Evolutionary conservation across 768 basidiomycete species (phyloP), one percentile per base, ranked within the genome.

Genomic region (Amylocystis lapponica): DNA sequence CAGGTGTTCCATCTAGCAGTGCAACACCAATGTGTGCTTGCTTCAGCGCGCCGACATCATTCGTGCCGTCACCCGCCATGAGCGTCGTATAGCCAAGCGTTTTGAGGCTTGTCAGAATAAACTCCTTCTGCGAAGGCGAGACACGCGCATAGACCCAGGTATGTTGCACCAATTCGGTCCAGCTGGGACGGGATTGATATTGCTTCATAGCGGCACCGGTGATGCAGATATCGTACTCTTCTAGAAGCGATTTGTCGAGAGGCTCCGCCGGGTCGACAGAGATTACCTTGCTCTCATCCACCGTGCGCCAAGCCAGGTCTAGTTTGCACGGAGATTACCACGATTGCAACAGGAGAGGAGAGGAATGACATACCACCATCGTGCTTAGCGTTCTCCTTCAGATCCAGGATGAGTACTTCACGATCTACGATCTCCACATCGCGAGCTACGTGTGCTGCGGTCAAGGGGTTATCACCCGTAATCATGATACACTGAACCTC

Each of bases 141-240:
- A 98, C 95, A 25, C 95, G 91, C 20, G 96, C 96, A 53, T 99
- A 99, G 38, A 99, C 95, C 91, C 92, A 98, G 1, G 92, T 92
- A 57, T 96, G 83, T 54, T 93, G 89, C 2, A 96, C 86, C 35
- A 99, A 83, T 47, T 78, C 71, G 39, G 75, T 75, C 85, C 85
- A 92, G n/a, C 72, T 69, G 6, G 83, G 74, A 12, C 66, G 66
- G n/a, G 68, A 60, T 53, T 85, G 81, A 65, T 79, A 93, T 54
- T 93, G 91, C 60, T 84, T 88, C 67, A 99, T 75, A 4, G 96
- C 96, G 13, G 85, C 79, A 35, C 96, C 96, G 3, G 96, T 98
- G 53, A 98, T 76, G 62, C 96, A 98, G 50, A 99, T 92, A 62
- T 99, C 96, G 65, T 94, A 98, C 38, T 84, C 62, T 36, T 86